These are phyloP conservation scores for Pichia exigua DNA, from an alignment of 805 yeast genomes.

Conservation along the genomic window DNA sequence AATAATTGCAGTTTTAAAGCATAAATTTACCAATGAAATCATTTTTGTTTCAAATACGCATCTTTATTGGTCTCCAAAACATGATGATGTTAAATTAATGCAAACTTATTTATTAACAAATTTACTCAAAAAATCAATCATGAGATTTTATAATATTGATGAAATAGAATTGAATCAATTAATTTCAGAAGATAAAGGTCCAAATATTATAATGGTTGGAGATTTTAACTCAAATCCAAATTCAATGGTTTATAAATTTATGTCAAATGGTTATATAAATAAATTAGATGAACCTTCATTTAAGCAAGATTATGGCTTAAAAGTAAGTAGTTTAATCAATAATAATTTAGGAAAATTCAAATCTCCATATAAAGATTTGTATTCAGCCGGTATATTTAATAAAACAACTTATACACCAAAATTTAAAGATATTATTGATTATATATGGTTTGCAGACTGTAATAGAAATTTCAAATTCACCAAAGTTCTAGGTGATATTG, in stretches of 20 bases:
- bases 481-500: constrained; percentile 46
- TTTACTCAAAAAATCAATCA: constrained; percentile 23
- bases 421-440: constrained; percentile 47
- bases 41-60: constrained; percentile 52
- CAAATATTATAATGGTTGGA: constrained; percentile 41
- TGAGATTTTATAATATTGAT: constrained; percentile 14
- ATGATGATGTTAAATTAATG: constrained; percentile 44
- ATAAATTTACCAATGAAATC: constrained; percentile 31
- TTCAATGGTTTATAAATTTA: constrained; percentile 41
- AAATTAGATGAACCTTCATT: constrained; percentile 15
- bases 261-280: constrained; percentile 25
- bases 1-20: constrained; percentile 40
- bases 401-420: constrained; percentile 42
- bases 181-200: constrained; percentile 10
- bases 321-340: constrained; percentile 4
- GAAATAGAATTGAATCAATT: constrained; percentile 10
- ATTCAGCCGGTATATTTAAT: constrained; percentile 16
- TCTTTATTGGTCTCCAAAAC: constrained; percentile 49
- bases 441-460: constrained; percentile 38
- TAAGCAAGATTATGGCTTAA: constrained; percentile 13
- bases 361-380: constrained; percentile 25
- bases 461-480: constrained; percentile 28
- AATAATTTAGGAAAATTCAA: constrained; percentile 15
- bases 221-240: constrained; percentile 48
- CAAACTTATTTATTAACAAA: constrained; percentile 42